Evolutionary conservation across 2,329 filamentous ascomycete species (phyloP).

Genomic region (Fusarium gaditjirri): DNA sequence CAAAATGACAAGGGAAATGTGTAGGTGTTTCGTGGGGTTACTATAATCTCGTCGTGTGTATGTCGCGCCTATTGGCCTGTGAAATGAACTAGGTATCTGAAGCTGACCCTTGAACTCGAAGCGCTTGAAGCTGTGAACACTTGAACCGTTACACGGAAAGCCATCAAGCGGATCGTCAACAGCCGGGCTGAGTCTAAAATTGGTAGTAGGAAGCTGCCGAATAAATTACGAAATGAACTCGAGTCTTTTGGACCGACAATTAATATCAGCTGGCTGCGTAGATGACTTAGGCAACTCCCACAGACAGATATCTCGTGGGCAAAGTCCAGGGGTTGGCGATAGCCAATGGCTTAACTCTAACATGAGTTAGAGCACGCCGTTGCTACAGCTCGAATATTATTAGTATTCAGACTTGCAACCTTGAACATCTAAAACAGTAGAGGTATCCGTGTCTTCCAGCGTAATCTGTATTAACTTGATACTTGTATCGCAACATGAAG

Average conservation of each 20-base stretch:
- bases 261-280: conserved; percentile 10
- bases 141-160: conserved; percentile 27
- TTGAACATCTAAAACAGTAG: conserved; percentile 11
- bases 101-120: conserved; percentile 23
- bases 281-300: not conserved
- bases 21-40: conserved; percentile 26
- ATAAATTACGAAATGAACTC: not conserved
- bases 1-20: conserved; percentile 2
- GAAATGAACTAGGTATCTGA: conserved; percentile 15
- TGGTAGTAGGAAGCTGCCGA: not conserved
- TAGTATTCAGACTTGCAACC: conserved; percentile 3
- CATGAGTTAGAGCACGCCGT: conserved; percentile 20
- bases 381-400: conserved; percentile 11
- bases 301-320: conserved; percentile 9
- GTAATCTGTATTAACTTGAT: not conserved
- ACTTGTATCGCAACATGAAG: conserved; percentile 1
- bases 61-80: conserved; percentile 20
- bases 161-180: not conserved
- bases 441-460: conserved; percentile 1
- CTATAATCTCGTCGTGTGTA: conserved; percentile 8
- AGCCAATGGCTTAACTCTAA: conserved; percentile 5
- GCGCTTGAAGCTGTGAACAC: not conserved
- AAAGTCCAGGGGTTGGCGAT: conserved; percentile 5
- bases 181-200: conserved; percentile 30
- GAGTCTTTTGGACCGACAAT: not conserved